Evolutionary conservation across 441 rosid genomes (phyloP).

Genomic region (Geranium incanum): DNA sequence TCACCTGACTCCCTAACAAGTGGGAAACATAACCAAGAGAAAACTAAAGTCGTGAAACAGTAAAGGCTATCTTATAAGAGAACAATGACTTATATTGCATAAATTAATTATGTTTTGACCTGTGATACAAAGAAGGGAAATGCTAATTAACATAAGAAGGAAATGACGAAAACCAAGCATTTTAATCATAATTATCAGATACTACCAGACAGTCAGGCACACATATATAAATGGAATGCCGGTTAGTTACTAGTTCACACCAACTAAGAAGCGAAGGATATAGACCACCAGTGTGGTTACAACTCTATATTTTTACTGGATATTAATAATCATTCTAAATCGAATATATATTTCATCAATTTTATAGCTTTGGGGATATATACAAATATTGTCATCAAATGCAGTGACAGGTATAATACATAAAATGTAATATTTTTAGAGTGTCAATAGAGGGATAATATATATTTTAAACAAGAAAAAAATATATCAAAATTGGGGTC

Average conservation of each 20-base stretch:
- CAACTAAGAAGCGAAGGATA: background rate
- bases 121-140: background rate
- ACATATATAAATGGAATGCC: background rate
- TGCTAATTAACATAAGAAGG: background rate
- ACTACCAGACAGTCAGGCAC: background rate
- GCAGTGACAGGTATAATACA: background rate
- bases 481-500: background rate
- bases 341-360: background rate
- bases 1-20: slow-evolving; percentile 88
- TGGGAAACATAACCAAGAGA: background rate
- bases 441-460: background rate
- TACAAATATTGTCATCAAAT: background rate
- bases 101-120: background rate
- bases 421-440: background rate
- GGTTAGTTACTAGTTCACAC: background rate
- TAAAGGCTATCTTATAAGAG: background rate
- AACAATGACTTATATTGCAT: background rate
- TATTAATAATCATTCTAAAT: background rate
- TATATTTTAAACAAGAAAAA: background rate
- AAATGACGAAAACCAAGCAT: background rate
- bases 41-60: background rate
- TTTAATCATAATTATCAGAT: background rate
- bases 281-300: background rate
- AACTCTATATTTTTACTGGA: background rate
- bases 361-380: background rate